A percentile compares a stretch with the other conserved stretches of the same genome.
Conservation (phyloP, 306 rosid genomes). For the Inga laurina region DNA sequence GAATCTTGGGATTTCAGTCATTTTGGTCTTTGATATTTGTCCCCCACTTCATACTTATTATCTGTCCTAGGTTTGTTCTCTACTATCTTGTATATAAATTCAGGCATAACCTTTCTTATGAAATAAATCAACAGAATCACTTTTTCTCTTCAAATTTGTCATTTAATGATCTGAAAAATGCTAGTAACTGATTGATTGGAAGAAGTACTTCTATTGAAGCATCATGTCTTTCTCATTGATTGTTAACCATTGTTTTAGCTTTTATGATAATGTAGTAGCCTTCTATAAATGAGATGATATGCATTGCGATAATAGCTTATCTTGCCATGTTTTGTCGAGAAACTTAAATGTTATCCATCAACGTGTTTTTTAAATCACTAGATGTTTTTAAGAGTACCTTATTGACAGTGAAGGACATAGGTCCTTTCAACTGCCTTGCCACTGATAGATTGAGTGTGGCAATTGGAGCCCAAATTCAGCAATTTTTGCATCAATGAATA, state of each 20-base stretch:
- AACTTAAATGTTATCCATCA: background rate
- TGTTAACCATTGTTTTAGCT: background rate
- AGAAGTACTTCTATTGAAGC: background rate
- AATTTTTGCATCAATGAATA: constrained; percentile 18
- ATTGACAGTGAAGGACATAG: background rate
- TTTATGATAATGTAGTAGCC: background rate
- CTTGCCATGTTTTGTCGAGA: background rate
- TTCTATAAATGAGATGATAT: background rate
- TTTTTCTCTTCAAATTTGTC: background rate
- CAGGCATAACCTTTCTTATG: background rate
- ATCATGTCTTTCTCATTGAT: background rate
- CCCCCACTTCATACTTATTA: background rate
- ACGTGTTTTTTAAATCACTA: background rate
- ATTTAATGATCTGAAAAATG: background rate
- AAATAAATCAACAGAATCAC: background rate
- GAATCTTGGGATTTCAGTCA: background rate
- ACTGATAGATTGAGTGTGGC: constrained; percentile 2
- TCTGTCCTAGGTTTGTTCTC: background rate
- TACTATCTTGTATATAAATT: background rate
- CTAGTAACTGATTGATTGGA: background rate
- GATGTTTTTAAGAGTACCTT: background rate
- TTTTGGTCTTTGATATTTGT: too few species aligned
- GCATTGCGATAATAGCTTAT: background rate
- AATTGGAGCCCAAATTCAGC: constrained; percentile 9
- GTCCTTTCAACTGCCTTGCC: background rate